A percentile compares a stretch with the other conserved stretches of the same genome.
phyloP scores from a whole-genome alignment of 1,284 basidiomycete species.

The Neolentinus lepideus region DNA sequence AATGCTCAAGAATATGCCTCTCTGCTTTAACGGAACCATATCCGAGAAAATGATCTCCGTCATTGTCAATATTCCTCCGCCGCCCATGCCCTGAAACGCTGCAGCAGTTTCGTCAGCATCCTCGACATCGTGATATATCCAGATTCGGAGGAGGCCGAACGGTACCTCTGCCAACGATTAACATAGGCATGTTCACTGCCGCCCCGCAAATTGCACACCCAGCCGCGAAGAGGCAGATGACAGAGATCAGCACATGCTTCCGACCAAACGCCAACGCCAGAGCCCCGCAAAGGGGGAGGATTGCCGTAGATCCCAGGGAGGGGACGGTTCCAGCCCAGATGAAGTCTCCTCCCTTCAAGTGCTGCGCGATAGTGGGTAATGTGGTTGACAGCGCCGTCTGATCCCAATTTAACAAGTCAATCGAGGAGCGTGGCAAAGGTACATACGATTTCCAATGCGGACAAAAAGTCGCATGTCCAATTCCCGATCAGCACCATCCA shows the following conservation, averaged over 20 bases:
- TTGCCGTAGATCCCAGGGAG: conserved; percentile 19
- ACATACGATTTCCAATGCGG: conserved; percentile 9
- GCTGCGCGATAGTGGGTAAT: conserved; percentile 22
- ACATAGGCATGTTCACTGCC: conserved; percentile 27
- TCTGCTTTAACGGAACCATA: conserved; percentile 31
- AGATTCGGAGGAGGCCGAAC: background rate
- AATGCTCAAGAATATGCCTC: conserved; percentile 29
- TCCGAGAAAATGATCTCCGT: conserved; percentile 34
- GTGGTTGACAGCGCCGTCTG: conserved; percentile 23
- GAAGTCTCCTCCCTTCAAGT: conserved; percentile 20
- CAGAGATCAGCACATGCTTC: conserved; percentile 25
- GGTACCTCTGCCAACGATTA: conserved; percentile 25
- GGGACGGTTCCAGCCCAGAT: conserved; percentile 23
- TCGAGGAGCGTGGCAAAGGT: background rate
- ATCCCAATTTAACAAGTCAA: background rate
- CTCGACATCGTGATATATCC: background rate
- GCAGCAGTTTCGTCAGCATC: background rate
- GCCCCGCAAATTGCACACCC: conserved; percentile 29
- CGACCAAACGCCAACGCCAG: conserved; percentile 22
- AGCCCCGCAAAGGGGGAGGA: conserved; percentile 21
- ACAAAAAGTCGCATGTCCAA: conserved; percentile 7
- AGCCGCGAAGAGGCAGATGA: conserved; percentile 27
- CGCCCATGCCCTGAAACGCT: conserved; percentile 39
- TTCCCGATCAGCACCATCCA: conserved; percentile 12
- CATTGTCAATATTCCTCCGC: conserved; percentile 30